These are phyloP conservation scores for Sporothrix pallida DNA, from an alignment of 2,329 filamentous ascomycete genomes.

Conservation along the genomic window DNA sequence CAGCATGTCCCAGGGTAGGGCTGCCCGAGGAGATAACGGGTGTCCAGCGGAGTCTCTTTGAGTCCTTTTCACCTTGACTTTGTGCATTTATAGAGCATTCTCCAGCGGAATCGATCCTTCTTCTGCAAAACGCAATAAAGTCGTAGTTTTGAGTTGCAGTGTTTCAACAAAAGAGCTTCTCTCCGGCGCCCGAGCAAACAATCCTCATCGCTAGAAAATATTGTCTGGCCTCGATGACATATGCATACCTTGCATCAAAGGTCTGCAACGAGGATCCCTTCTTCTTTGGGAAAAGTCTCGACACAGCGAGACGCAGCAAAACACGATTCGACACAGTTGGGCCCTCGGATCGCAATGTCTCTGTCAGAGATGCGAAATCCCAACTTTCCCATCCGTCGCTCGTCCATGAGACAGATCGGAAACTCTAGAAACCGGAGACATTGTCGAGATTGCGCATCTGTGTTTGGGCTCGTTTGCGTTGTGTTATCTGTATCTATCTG, in stretches of 20 bases:
- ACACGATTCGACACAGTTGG: slow-evolving; percentile 3
- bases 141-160: not conserved
- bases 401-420: slow-evolving; percentile 1
- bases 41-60: not conserved
- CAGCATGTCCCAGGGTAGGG: slow-evolving; percentile 14
- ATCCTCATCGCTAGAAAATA: not conserved
- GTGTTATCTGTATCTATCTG: not conserved
- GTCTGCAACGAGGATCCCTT: slow-evolving; percentile 6
- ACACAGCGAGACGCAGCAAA: not conserved
- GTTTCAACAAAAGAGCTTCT: not conserved
- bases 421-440: slow-evolving; percentile 6
- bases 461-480: not conserved
- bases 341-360: slow-evolving; percentile 18
- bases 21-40: not conserved
- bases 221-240: too few relatives aligned
- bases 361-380: slow-evolving; percentile 19
- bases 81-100: not conserved
- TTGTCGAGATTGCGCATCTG: not conserved
- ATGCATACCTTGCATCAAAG: not conserved
- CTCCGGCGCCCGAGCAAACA: slow-evolving; percentile 12
- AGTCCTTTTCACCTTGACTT: not conserved
- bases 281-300: slow-evolving; percentile 2
- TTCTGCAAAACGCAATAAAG: too few relatives aligned
- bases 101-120: not conserved
- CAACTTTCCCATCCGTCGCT: slow-evolving; percentile 14